Base-by-base conservation (phyloP, 345 rosid genomes). In the Acer yangbiense region DNA sequence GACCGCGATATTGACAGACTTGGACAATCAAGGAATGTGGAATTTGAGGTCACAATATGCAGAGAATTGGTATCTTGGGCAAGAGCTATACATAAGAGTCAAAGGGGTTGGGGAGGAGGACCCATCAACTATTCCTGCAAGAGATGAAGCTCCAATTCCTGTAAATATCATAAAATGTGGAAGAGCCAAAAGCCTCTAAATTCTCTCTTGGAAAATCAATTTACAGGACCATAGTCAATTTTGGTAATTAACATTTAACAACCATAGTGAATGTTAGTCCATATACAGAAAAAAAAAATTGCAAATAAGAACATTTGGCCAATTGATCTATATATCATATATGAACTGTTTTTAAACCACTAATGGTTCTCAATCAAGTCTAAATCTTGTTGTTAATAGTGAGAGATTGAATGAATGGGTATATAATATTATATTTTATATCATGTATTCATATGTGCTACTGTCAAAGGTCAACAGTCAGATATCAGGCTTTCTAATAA, bases 21-120 rank as follows among this genome's bases (percentile, higher is more conserved):
- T 87, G 73, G 92, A 89, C 75, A 87, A 81, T 66, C 77, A 76
- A 13, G 89, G 90, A n/a, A 68, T 82, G 80, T 87, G 92, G 90
- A 87, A 81, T 68, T 71, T 87, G 82, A 82, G 91, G 78, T 86
- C 89, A 12, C 87, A 84, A 71, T 20, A 83, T 63, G 78, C 76
- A 27, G 89, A 84, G 72, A 63, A 79, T 4, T 80, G 77, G 69
- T 86, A 77, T 78, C 87, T 82, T 7, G 89, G 87, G 18, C 90
- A 86, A 66, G 82, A 88, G 63, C 69, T 88, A 1, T 87, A 83
- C 69, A 25, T 85, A 20, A 82, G 86, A 70, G 88, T 87, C 21
- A 72, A 72, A 79, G 66, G 82, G 29, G 17, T 12, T 41, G 39
- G 68, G 5, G 60, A 76, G 48, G 65, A 75, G 17, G 79, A 77